Evolutionary conservation across 2,329 filamentous ascomycete genomes (phyloP), one percentile per base, ranked within the genome.

Genomic region (Helminthosporium solani): DNA sequence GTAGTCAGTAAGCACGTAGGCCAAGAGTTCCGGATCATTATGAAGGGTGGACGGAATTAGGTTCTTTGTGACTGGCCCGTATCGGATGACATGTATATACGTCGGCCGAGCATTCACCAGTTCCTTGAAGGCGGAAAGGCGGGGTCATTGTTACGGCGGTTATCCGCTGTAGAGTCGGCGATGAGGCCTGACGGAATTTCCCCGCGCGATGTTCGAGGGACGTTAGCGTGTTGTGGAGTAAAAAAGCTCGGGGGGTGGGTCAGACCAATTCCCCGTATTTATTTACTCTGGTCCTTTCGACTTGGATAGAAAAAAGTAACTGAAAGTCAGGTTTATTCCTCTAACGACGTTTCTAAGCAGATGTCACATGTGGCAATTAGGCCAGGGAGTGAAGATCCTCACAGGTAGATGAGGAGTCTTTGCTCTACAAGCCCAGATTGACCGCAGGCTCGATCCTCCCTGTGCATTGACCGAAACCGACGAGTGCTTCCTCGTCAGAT

Each of bases 391-490:
- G n/a, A n/a, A n/a, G n/a, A n/a, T n/a, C n/a, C n/a, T n/a, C n/a
- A n/a, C n/a, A n/a, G n/a, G n/a, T n/a, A n/a, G n/a, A n/a, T n/a
- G n/a, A n/a, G n/a, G n/a, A n/a, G n/a, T n/a, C n/a, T n/a, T n/a
- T n/a, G n/a, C n/a, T 40, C 27, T 33, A 46, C 23, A 60, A 58
- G 12, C 44, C 52, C 31, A 66, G 44, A 25, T 52, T 54, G 33
- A 67, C n/a, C 3, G 68, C 67, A 19, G 67, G 66, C 50, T 70
- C 63, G 47, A 91, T 85, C 30, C 68, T 81, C 12, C 86, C 87
- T 16, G 75, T 73, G 54, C 86, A 88, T 53, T 89, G 81, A 2
- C 88, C 88, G 67, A 92, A 92, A 0, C 88, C 88, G 20, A 94
- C 84, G 42, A 85, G 74, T n/a, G 73, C 78, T 2, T 83, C 82